phyloP scores from a whole-genome alignment of 352 stramenopile species.

The Pythium sp. region DNA sequence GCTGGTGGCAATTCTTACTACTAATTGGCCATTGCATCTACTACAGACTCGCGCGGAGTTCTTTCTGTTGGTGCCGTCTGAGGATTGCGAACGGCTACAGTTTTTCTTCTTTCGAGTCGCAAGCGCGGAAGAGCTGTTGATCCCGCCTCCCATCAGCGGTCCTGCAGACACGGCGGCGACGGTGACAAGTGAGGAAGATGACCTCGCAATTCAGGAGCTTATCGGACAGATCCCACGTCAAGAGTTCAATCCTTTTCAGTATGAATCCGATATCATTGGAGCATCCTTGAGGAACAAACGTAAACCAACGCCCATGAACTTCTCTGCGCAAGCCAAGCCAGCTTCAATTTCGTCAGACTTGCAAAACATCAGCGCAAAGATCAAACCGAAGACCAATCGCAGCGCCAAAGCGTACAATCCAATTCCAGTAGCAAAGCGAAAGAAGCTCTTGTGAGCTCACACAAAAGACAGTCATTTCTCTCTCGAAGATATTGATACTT shows the following conservation, averaged over 20 bases:
- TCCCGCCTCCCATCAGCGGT: slow-evolving; percentile 7
- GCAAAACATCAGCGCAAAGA: neutral
- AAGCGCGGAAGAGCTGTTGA: slow-evolving; percentile 32
- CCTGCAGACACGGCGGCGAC: neutral
- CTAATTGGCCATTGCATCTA: neutral
- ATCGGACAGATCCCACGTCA: slow-evolving; percentile 19
- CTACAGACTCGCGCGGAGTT: slow-evolving; percentile 17
- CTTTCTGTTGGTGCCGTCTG: slow-evolving; percentile 19
- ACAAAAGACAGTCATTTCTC: neutral
- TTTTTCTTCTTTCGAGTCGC: slow-evolving; percentile 36
- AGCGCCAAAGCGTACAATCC: neutral
- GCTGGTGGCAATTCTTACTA: neutral
- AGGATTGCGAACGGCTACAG: neutral
- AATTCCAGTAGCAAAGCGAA: slow-evolving; percentile 16
- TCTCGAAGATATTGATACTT: slow-evolving; percentile 18
- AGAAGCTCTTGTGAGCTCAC: slow-evolving; percentile 17
- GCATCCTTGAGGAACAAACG: neutral
- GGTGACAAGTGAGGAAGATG: neutral
- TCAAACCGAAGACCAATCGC: neutral
- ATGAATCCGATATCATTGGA: slow-evolving; percentile 19
- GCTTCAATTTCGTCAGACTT: neutral
- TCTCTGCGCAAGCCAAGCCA: neutral
- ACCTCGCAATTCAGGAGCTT: slow-evolving; percentile 1
- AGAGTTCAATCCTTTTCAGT: slow-evolving; percentile 34
- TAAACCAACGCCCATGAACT: neutral